Conservation (phyloP, 1,284 basidiomycete species). For the Leccinum pachyderme region DNA sequence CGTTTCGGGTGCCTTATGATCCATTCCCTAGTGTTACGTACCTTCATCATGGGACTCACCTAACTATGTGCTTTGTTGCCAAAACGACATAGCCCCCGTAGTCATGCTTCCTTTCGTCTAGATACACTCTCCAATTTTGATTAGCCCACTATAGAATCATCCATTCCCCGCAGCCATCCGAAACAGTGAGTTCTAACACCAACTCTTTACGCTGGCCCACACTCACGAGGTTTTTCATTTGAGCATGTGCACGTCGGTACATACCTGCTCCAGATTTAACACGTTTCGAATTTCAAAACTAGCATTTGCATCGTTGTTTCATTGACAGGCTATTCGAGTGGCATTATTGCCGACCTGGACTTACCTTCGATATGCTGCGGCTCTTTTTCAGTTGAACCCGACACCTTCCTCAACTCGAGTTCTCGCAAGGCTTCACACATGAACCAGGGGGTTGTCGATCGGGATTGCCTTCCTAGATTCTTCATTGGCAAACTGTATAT, state of each 20-base stretch:
- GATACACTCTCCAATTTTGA: not conserved
- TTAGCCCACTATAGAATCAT: not conserved
- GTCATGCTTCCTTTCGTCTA: not conserved
- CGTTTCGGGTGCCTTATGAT: not conserved
- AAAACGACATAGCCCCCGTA: not conserved
- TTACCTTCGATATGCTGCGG: not conserved
- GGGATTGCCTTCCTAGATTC: not conserved
- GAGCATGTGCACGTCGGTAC: not conserved
- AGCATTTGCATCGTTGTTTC: not conserved
- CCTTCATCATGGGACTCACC: not conserved
- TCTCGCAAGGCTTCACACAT: not conserved
- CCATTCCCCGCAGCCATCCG: not conserved
- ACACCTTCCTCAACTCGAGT: not conserved
- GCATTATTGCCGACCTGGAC: not conserved
- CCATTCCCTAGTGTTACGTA: not conserved
- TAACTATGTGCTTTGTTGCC: not conserved
- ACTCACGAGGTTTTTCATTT: not conserved
- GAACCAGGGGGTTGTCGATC: not conserved
- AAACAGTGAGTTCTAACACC: not conserved
- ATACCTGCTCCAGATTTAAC: not conserved
- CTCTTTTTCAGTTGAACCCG: not conserved
- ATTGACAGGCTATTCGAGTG: not conserved
- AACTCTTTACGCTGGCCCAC: not conserved
- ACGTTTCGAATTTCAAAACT: not conserved
- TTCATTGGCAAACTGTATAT: not conserved